Percentiles rank a stretch among this genome's conserved stretches.
Conservation (phyloP, 2,329 filamentous ascomycete genomes). For the Chrysosphaeria jannelii region DNA sequence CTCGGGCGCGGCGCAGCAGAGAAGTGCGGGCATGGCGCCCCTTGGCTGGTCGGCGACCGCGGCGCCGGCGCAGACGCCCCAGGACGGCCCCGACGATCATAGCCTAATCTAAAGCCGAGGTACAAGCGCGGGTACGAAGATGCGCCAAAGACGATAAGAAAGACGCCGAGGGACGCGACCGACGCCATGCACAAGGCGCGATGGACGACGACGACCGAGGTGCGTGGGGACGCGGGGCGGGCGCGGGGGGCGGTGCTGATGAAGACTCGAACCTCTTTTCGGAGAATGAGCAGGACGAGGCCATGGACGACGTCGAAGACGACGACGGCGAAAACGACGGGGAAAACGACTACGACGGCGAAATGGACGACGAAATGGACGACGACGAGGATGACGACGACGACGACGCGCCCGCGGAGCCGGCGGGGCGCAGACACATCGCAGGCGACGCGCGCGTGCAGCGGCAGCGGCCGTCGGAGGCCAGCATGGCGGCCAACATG, state of each 20-base stretch:
- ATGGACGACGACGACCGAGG: slow-evolving; percentile 9
- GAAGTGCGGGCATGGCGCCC: too few relatives aligned
- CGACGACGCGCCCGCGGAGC: too few relatives aligned
- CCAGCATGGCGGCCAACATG: slow-evolving; percentile 46
- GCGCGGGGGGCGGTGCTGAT: background rate
- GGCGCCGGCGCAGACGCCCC: too few relatives aligned
- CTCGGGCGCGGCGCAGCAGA: too few relatives aligned
- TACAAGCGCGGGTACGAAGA: too few relatives aligned
- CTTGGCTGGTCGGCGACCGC: too few relatives aligned
- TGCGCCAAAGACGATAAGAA: too few relatives aligned
- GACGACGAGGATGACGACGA: slow-evolving; percentile 9
- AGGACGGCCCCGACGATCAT: too few relatives aligned
- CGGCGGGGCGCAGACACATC: background rate
- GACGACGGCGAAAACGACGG: slow-evolving; percentile 9
- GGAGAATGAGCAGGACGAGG: slow-evolving; percentile 23
- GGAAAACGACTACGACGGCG: slow-evolving; percentile 8
- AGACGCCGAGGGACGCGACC: too few relatives aligned
- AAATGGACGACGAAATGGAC: slow-evolving; percentile 13
- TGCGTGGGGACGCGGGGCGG: background rate
- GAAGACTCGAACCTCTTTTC: slow-evolving; percentile 13
- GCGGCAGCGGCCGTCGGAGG: slow-evolving; percentile 13
- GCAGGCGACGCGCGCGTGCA: slow-evolving; percentile 2
- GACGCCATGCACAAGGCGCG: background rate
- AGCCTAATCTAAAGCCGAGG: too few relatives aligned
- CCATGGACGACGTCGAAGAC: slow-evolving; percentile 19